These are phyloP conservation scores for Caloboletus firmus DNA, from an alignment of 1,284 basidiomycete species.

Conservation along the genomic window DNA sequence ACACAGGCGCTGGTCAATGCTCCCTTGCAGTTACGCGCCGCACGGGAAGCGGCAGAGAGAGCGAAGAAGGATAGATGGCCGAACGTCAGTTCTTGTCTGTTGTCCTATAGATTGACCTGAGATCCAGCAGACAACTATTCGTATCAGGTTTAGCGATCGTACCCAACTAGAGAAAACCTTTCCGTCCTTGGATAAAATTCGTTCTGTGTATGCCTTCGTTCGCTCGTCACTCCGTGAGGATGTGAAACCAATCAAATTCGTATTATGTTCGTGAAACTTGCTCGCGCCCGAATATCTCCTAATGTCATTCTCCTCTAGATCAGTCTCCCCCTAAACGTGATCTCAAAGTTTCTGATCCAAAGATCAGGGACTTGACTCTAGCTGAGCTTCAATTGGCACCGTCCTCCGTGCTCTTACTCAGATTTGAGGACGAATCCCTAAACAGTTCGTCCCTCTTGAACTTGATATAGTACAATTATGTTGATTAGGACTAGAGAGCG, in stretches of 20 bases:
- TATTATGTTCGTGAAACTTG: conserved; percentile 62
- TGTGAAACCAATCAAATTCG: conserved; percentile 72
- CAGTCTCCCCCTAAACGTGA: conserved; percentile 81
- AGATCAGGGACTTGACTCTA: conserved; percentile 65
- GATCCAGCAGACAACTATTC: conserved; percentile 66
- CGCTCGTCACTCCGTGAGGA: conserved; percentile 70
- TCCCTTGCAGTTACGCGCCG: conserved; percentile 69
- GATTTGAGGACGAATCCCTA: conserved; percentile 69
- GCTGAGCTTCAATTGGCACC: conserved; percentile 76
- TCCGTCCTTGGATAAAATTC: conserved; percentile 73
- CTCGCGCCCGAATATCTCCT: background rate
- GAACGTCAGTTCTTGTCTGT: conserved; percentile 47
- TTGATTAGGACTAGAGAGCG: conserved; percentile 39
- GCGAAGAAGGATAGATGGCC: conserved; percentile 69
- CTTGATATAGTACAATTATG: background rate
- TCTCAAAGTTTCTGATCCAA: conserved; percentile 72
- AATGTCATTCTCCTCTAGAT: conserved; percentile 44
- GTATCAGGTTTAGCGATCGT: conserved; percentile 78
- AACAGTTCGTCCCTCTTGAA: conserved; percentile 55
- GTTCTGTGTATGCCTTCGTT: conserved; percentile 81
- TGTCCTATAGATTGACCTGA: conserved; percentile 9
- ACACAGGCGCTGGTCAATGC: conserved; percentile 72
- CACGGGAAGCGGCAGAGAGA: conserved; percentile 66
- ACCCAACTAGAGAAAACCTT: conserved; percentile 82
- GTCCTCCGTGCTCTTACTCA: conserved; percentile 72